Conservation (phyloP, 805 yeast genomes). For the Starmerella apis region DNA sequence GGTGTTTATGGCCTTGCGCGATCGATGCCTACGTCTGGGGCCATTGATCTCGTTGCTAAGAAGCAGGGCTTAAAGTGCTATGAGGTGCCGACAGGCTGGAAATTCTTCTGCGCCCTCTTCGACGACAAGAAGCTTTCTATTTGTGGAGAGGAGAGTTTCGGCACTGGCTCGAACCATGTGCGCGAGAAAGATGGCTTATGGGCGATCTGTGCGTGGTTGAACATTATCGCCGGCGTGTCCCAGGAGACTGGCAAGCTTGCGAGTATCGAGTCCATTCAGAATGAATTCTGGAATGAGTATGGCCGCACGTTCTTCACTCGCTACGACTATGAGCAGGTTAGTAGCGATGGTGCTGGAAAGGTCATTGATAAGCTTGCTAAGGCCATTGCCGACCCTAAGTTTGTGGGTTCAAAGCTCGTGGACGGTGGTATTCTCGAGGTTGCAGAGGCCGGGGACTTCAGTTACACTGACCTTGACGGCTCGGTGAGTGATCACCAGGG, state of each 20-base stretch:
- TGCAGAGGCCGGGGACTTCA: slow-evolving; percentile 72
- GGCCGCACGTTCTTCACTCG: slow-evolving; percentile 97
- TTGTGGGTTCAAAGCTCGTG: slow-evolving; percentile 43
- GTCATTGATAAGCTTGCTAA: slow-evolving; percentile 47
- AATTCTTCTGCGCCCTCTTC: slow-evolving; percentile 89
- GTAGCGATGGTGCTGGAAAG: slow-evolving; percentile 59
- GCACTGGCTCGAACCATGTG: slow-evolving; percentile 95
- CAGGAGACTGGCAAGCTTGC: slow-evolving; percentile 48
- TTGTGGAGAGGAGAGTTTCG: slow-evolving; percentile 97
- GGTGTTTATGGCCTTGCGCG: slow-evolving; percentile 92
- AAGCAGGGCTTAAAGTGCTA: slow-evolving; percentile 62
- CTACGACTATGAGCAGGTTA: slow-evolving; percentile 82
- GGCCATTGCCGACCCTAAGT: slow-evolving; percentile 34
- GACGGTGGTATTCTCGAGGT: slow-evolving; percentile 41
- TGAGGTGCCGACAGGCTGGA: slow-evolving; percentile 99
- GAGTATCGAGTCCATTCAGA: slow-evolving; percentile 69
- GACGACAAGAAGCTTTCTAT: slow-evolving; percentile 88
- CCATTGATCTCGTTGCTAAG: slow-evolving; percentile 83
- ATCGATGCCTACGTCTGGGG: slow-evolving; percentile 95
- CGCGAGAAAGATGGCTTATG: slow-evolving; percentile 97
- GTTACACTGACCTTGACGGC: slow-evolving; percentile 91
- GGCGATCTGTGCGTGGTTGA: slow-evolving; percentile 97
- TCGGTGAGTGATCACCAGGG: slow-evolving; percentile 84
- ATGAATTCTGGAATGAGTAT: slow-evolving; percentile 77
- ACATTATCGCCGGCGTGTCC: slow-evolving; percentile 78